Evolutionary conservation across 2,329 filamentous ascomycete genomes (phyloP), one percentile per base, ranked within the genome.

Genomic region (Epichloe gansuensis): DNA sequence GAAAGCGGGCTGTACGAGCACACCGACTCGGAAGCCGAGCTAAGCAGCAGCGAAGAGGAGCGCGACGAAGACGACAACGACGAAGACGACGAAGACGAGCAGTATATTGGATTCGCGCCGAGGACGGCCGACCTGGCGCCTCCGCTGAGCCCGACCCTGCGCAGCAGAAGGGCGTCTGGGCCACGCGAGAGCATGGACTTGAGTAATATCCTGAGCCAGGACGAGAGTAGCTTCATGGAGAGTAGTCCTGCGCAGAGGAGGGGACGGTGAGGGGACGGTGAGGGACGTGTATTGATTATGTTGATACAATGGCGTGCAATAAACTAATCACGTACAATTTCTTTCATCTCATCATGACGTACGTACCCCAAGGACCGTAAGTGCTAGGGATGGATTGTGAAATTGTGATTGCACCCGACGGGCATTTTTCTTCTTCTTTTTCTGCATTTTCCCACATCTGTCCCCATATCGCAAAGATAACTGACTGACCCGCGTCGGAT

Each of bases 11-110:
- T 80, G 59, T 89, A 88, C 69, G 85, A 90, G 70, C 85, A 89
- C 63, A 89, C 86, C 8, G 86, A 89, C 67, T 85, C 84, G 2
- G 85, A 88, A 58, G 83, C 75, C 8, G 82, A 83, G 50, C 59
- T 82, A 50, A 75, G 68, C 54, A 79, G 74, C 61, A 77, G 74
- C 55, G 70, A 70, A 48, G 68, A 70, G 5, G 52, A 50, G 0
- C 50, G 48, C 9, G 51, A 52, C 11, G 54, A 56, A 0, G 57
- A 56, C 13, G 61, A 59, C 31, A 57, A 56, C 15, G 57, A 55
- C 1, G 58, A 57, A 3, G 61, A 60, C 55, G 23, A 47, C 3
- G 45, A 48, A 7, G 57, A 55, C 3, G 59, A 61, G 4, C 52
- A 59, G 5, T 60, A 64, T 46, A 65, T 72, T 52, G 71, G 69